Percentiles rank a stretch among this genome's conserved stretches.
phyloP scores from a whole-genome alignment of 768 basidiomycete genomes.

The Dioszegia crocea region DNA sequence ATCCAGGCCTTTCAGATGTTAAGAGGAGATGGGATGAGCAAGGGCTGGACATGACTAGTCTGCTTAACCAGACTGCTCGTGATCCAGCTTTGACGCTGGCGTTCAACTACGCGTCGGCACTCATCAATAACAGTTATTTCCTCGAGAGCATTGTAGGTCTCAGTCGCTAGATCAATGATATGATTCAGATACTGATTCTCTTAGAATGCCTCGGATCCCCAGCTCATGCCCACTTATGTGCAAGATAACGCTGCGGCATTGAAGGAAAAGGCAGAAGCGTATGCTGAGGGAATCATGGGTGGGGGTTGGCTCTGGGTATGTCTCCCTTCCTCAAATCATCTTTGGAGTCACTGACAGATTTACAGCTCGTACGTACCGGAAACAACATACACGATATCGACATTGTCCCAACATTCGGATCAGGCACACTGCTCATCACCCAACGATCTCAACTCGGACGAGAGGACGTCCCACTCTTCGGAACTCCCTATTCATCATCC shows the following conservation, averaged over 20 bases:
- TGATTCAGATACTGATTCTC: background rate
- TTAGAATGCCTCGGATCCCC: slow-evolving; percentile 24
- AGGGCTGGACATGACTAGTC: slow-evolving; percentile 37
- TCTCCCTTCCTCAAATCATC: slow-evolving; percentile 1
- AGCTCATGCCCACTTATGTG: slow-evolving; percentile 21
- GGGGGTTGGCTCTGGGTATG: slow-evolving; percentile 49
- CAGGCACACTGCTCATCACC: slow-evolving; percentile 75
- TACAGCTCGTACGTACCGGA: slow-evolving; percentile 61
- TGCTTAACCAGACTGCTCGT: slow-evolving; percentile 61
- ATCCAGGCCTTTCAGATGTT: slow-evolving; percentile 31
- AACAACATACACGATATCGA: slow-evolving; percentile 63
- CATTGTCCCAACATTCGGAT: slow-evolving; percentile 78
- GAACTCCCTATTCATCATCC: slow-evolving; percentile 8
- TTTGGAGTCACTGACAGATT: background rate
- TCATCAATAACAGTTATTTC: slow-evolving; percentile 95
- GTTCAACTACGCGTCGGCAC: slow-evolving; percentile 87
- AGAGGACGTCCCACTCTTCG: slow-evolving; percentile 19
- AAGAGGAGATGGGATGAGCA: slow-evolving; percentile 40
- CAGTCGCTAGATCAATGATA: background rate
- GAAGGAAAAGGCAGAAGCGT: slow-evolving; percentile 38
- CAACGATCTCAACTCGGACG: slow-evolving; percentile 46
- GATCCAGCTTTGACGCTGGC: slow-evolving; percentile 61
- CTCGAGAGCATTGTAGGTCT: slow-evolving; percentile 72
- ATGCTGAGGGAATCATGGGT: slow-evolving; percentile 46
- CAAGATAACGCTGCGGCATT: slow-evolving; percentile 11